Base-by-base conservation (phyloP, 2,329 filamentous ascomycete species). In the Botrytis cinerea region DNA sequence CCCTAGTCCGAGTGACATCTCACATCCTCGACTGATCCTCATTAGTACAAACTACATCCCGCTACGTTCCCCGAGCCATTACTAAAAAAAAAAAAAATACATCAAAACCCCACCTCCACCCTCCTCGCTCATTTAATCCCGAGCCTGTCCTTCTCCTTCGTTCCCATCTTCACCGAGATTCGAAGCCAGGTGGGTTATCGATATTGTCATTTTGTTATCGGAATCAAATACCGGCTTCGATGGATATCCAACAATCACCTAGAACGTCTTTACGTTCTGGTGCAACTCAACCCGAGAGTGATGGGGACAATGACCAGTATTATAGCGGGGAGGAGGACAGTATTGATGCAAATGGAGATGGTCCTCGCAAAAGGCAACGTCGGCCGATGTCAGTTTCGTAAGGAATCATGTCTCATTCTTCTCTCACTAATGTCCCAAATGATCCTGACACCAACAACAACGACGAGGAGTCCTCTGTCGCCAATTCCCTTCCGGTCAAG, bases 381-480 rank as follows among this genome's bases (percentile, higher is more conserved):
- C 71, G 71, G 18, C 84, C 85, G 61, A 82, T 87, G 80, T 84
- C 83, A 68, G 87, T 88, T 48, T 87, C 85, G 78, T 88, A 81
- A 81, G 80, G 59, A 71, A 77, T 74, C 62, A 79, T 81, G 78
- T 79, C 77, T 79, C 75, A 72, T 75, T 77, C 75, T 74, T 45
- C 75, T 74, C 46, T 77, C 46, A 38, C 73, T 22, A 72, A 57
- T 40, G 66, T 76, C 69, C 66, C 74, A 54, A 57, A 57, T 69
- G 69, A 76, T 72, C 3, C 25, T 1, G 38, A 62, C 18, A 40
- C 9, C 60, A n/a, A 62, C 35, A 54, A 68, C 28, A 16, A 43
- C 35, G 35, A 57, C 10, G 48, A 43, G 48, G 75, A 77, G 67
- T 45, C 59, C 43, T 74, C 74, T 57, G 51, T 32, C 28, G n/a